Evolutionary conservation across 345 rosid species (phyloP).

Genomic region (Aquilaria sinensis): DNA sequence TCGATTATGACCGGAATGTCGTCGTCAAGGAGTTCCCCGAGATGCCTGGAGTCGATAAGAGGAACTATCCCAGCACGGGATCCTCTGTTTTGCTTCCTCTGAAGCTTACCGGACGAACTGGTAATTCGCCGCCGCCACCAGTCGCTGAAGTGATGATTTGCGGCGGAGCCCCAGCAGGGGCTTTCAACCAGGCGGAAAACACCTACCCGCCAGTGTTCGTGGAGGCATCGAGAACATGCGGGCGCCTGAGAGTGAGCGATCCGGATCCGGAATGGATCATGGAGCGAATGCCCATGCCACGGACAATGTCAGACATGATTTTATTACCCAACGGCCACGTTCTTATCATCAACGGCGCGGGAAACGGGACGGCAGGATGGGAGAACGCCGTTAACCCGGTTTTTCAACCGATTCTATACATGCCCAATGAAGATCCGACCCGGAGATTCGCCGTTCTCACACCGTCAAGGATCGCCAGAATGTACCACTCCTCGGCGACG

Average conservation of each 20-base stretch:
- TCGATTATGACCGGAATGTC: constrained; percentile 35
- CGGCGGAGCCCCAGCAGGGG: constrained; percentile 65
- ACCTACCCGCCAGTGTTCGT: constrained; percentile 25
- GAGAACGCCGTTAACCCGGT: constrained; percentile 60
- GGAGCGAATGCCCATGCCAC: constrained; percentile 79
- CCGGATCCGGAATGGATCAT: constrained; percentile 57
- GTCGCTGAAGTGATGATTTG: constrained; percentile 73
- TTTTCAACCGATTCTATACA: constrained; percentile 59
- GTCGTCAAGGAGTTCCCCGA: constrained; percentile 52
- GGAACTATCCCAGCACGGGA: constrained; percentile 80
- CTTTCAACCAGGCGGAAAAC: constrained; percentile 36
- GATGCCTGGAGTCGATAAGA: constrained; percentile 56
- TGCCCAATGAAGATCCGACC: constrained; percentile 36
- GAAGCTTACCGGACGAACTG: constrained; percentile 16
- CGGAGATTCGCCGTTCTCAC: constrained; percentile 48
- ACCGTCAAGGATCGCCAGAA: constrained; percentile 45
- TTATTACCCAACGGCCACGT: constrained; percentile 56
- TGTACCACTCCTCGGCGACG: constrained; percentile 77
- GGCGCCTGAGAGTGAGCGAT: constrained; percentile 59
- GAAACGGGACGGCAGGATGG: constrained; percentile 86
- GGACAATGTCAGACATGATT: constrained; percentile 72
- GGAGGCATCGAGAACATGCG: constrained; percentile 61
- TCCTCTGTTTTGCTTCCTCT: constrained; percentile 81
- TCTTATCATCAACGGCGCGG: constrained; percentile 63
- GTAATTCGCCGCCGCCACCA: neutral